Evolutionary conservation across 208 protist genomes (phyloP), one percentile per base, ranked within the genome.

Genomic region (Borovskyia barvae): DNA sequence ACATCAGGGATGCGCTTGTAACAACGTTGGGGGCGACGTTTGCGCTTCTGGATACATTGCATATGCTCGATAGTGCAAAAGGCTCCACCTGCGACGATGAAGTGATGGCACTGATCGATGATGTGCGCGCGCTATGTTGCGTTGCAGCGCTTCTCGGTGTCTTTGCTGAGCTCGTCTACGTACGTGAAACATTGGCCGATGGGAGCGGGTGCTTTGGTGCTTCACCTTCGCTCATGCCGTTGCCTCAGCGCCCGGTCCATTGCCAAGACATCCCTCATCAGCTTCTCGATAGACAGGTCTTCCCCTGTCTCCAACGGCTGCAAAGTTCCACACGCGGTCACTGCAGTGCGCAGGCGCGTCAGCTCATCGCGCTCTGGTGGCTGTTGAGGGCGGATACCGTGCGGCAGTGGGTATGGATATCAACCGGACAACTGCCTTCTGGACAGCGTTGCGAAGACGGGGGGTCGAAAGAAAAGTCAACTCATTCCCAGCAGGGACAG

Each of bases 291-390:
- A 19, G 12, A n/a, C 15, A 51, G 14, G 49, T 72, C 15, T 54
- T 43, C 36, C 54, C 54, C 0, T 54, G 53, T 19, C 56, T 72
- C 1, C 22, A 43, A 12, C 54, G 51, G 7, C 49, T 73, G 29
- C 57, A 73, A 11, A 65, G 37, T 58, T 73, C 76, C 11, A 70
- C 63, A 2, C 66, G 78, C n/a, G 80, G 80, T 14, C 59, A 63
- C 26, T 63, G 69, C 19, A 68, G 66, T 39, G 52, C 64, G 14
- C 80, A 79, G 25, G 75, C 71, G 15, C 72, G 70, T 1, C 76
- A 70, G n/a, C 46, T 68, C 19, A 46, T 80, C 30, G 70, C 80
- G 36, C 56, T 87, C 17, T 72, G 72, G 55, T 80, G 71, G 65
- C 42, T 87, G 26, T 50, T 87, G 24, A 63, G 73, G 15, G 73